A percentile compares a stretch with the other conserved stretches of the same genome.
phyloP scores from a whole-genome alignment of 768 basidiomycete species.

The Pholiota conissans region DNA sequence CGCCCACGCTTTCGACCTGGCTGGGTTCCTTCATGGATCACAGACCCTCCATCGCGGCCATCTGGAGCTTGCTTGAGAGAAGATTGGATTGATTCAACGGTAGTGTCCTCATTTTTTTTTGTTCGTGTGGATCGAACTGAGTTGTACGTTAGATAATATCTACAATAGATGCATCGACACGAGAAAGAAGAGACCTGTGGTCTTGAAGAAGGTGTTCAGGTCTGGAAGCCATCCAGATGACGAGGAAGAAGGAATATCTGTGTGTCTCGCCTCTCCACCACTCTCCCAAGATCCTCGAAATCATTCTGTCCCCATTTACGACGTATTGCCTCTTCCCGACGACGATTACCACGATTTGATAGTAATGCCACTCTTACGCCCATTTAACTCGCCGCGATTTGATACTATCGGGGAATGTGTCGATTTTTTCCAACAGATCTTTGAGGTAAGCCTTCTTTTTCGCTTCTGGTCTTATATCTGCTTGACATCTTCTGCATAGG shows the following conservation, averaged over 20 bases:
- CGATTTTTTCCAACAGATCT: constrained; percentile 21
- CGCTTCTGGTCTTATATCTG: neutral
- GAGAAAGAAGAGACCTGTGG: constrained; percentile 11
- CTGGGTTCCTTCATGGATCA: constrained; percentile 20
- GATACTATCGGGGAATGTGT: constrained; percentile 18
- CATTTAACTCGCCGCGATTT: constrained; percentile 24
- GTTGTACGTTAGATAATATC: neutral
- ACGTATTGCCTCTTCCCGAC: constrained; percentile 4
- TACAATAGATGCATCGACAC: constrained; percentile 18
- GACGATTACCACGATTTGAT: constrained; percentile 22
- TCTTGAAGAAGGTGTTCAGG: constrained; percentile 15
- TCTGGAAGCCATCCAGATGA: neutral
- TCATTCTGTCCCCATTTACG: constrained; percentile 13
- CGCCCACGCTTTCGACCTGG: constrained; percentile 18
- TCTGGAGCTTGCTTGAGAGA: neutral
- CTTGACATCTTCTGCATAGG: constrained; percentile 3
- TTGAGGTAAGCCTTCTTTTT: constrained; percentile 1
- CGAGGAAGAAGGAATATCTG: constrained; percentile 8
- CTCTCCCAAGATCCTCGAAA: constrained; percentile 13
- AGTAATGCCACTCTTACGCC: constrained; percentile 34
- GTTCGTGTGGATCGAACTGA: neutral
- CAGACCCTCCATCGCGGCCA: neutral
- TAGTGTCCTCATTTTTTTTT: neutral
- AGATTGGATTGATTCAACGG: neutral
- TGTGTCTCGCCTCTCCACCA: constrained; percentile 9